phyloP scores from a whole-genome alignment of 2,329 filamentous ascomycete genomes.

The Dissoconium aciculare region DNA sequence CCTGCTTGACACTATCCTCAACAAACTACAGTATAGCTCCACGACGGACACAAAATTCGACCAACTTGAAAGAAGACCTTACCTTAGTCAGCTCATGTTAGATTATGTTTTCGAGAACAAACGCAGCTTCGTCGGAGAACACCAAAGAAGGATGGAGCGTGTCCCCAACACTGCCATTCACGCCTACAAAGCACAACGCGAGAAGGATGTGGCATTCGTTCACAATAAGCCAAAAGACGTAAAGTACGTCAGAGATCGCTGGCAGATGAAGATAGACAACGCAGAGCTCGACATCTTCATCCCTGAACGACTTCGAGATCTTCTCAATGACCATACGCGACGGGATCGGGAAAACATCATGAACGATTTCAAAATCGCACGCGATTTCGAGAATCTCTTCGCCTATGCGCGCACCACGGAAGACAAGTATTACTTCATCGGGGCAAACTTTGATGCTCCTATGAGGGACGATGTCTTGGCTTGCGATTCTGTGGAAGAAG shows the following conservation, averaged over 20 bases:
- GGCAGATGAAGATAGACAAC: conserved; percentile 6
- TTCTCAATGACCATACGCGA: neutral
- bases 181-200: conserved; percentile 4
- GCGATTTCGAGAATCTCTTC: conserved; percentile 9
- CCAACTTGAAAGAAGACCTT: conserved; percentile 7
- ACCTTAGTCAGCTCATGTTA: conserved; percentile 11
- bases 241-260: conserved; percentile 6
- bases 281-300: conserved; percentile 2
- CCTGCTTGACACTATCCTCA: conserved; percentile 9
- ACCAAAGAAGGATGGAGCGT: conserved; percentile 1
- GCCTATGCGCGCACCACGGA: conserved; percentile 6
- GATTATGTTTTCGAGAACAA: conserved; percentile 12
- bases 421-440: conserved; percentile 6
- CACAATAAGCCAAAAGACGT: conserved; percentile 3
- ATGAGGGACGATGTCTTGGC: conserved; percentile 8
- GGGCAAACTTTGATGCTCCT: conserved; percentile 5
- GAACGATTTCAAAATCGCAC: conserved; percentile 8
- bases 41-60: neutral
- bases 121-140: conserved; percentile 9
- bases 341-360: conserved; percentile 2
- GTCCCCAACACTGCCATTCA: conserved; percentile 3
- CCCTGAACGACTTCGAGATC: conserved; percentile 3
- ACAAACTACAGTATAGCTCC: conserved; percentile 9
- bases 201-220: conserved; percentile 5
- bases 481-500: conserved; percentile 3